These are phyloP conservation scores for Tolypocladium cylindrosporum DNA, from an alignment of 2,329 filamentous ascomycete species.

Conservation along the genomic window DNA sequence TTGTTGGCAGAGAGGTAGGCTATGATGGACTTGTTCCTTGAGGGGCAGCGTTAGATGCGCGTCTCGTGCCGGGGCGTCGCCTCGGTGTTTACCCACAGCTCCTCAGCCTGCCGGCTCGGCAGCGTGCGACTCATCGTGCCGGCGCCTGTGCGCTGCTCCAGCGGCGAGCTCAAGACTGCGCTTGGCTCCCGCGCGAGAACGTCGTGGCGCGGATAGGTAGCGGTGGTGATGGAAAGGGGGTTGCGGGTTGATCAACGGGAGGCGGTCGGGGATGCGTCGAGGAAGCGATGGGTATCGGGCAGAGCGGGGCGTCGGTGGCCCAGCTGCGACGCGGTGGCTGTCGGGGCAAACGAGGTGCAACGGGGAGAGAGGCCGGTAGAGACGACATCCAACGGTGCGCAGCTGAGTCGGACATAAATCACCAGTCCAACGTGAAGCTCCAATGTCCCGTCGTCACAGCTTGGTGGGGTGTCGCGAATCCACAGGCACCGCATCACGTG, in stretches of 20 bases:
- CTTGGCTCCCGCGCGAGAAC: neutral
- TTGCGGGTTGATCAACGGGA: neutral
- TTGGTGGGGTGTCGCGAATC: neutral
- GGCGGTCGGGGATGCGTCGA: neutral
- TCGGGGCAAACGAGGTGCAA: neutral
- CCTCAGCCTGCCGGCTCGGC: slow-evolving; percentile 73
- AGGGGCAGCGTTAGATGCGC: slow-evolving; percentile 4
- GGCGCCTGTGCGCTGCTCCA: neutral
- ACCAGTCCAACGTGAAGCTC: neutral
- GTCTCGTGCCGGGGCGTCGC: neutral
- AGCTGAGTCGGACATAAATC: neutral
- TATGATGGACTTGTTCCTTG: slow-evolving; percentile 84
- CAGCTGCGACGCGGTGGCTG: neutral
- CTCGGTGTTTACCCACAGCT: slow-evolving; percentile 56
- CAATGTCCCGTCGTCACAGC: neutral
- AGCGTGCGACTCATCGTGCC: slow-evolving; percentile 61
- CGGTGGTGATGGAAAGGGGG: neutral
- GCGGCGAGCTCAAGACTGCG: slow-evolving; percentile 1
- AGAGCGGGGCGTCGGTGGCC: neutral
- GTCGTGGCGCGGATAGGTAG: neutral
- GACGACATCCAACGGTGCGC: neutral
- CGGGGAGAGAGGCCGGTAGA: neutral
- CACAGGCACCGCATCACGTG: neutral
- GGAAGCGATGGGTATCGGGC: neutral
- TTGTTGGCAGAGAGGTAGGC: slow-evolving; percentile 73